Percentiles rank a stretch among this genome's conserved stretches.
phyloP scores from a whole-genome alignment of 1,284 basidiomycete genomes.

The Rhizoctonia solani region DNA sequence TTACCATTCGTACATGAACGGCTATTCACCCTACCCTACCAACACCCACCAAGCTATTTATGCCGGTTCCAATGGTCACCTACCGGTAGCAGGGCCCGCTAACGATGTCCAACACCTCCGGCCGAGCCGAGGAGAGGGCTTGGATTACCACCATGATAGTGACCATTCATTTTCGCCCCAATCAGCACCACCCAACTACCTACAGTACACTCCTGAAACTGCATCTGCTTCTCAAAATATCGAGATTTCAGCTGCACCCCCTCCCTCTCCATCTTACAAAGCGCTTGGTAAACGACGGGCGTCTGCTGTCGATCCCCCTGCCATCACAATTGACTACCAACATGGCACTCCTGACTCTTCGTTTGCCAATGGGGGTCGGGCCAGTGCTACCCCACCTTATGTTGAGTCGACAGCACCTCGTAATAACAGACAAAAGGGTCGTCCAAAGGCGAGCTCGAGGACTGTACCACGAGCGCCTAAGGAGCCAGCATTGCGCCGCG shows the following conservation, averaged over 20 bases:
- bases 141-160: neutral
- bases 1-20: neutral
- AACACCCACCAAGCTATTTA: neutral
- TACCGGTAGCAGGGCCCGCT: neutral
- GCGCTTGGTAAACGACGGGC: constrained; percentile 36
- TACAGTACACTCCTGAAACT: neutral
- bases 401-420: neutral
- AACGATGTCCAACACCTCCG: neutral
- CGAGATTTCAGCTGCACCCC: neutral
- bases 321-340: neutral
- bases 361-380: neutral
- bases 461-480: constrained; percentile 17
- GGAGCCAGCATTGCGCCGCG: constrained; percentile 54
- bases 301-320: constrained; percentile 13
- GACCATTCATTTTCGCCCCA: neutral
- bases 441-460: constrained; percentile 29
- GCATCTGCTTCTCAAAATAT: neutral
- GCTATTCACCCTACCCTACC: neutral
- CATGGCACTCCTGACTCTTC: neutral
- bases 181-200: neutral
- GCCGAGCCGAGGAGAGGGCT: neutral
- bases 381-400: constrained; percentile 8
- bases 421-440: constrained; percentile 6
- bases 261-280: constrained; percentile 31
- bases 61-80: neutral